A percentile compares a stretch with the other conserved stretches of the same genome.
phyloP scores from a whole-genome alignment of 192 early-diverging fungal genomes.

The Kappamyces sp. region DNA sequence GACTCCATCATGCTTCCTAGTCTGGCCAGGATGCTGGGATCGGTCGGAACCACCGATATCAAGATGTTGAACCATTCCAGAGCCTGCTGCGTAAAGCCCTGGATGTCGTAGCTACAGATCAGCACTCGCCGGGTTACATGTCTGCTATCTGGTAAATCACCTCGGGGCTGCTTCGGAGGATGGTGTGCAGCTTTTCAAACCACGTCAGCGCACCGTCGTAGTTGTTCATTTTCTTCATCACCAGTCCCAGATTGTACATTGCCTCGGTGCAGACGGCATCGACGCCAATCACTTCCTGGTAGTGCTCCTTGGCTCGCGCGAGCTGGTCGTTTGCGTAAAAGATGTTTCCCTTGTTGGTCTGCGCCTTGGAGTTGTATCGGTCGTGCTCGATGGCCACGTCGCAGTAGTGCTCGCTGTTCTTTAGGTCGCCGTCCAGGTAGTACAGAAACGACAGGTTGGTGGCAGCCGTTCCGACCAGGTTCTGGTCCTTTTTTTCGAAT shows the following conservation, averaged over 20 bases:
- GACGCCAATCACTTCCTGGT: constrained; percentile 47
- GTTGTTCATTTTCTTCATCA: constrained; percentile 35
- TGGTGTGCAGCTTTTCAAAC: constrained; percentile 55
- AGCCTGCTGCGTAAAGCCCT: constrained; percentile 41
- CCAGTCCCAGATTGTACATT: constrained; percentile 52
- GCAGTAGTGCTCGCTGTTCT: constrained; percentile 49
- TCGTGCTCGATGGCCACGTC: constrained; percentile 48
- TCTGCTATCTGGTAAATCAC: constrained; percentile 60
- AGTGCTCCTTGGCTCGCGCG: constrained; percentile 45
- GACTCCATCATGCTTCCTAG: constrained; percentile 47
- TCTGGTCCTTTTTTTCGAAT: constrained; percentile 54
- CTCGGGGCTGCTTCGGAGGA: constrained; percentile 49
- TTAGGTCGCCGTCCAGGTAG: constrained; percentile 49
- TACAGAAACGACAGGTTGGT: constrained; percentile 57
- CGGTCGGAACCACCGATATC: constrained; percentile 55
- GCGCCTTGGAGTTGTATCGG: constrained; percentile 56
- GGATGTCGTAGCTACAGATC: constrained; percentile 39
- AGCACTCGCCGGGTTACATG: constrained; percentile 28
- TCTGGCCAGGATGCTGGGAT: constrained; percentile 46
- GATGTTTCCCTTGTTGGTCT: constrained; percentile 50
- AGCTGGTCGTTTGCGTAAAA: constrained; percentile 28
- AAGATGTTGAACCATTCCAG: constrained; percentile 61
- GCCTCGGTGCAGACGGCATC: constrained; percentile 57
- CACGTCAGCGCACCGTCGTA: constrained; percentile 40
- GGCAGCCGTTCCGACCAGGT: constrained; percentile 47